Evolutionary conservation across 2,329 filamentous ascomycete genomes (phyloP), one percentile per base, ranked within the genome.

Genomic region (Scedosporium aurantiacum): DNA sequence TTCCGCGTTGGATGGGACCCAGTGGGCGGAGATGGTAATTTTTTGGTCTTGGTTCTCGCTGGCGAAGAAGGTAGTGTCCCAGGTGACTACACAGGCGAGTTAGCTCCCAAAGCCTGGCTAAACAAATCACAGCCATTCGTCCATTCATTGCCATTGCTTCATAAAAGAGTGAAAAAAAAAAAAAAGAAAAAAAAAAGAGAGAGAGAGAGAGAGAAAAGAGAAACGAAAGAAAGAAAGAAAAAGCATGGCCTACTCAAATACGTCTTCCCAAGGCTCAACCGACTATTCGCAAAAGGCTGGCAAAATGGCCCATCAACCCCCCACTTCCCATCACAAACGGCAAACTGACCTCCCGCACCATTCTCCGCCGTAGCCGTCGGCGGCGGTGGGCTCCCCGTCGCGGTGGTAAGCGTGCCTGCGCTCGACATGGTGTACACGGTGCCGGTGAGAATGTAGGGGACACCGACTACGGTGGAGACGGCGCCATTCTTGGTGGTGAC

Each of bases 291-390:
- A 40, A 63, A 63, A 1, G 73, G 73, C 56, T 67, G 66, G 61
- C 73, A 75, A 56, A 75, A 74, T 0, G 73, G 73, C 12, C 63
- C 63, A 23, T 68, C 66, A 4, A 14, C 14, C 14, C 68, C 68
- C 27, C 67, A 64, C 43, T 66, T 65, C 54, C 66, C 65, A 40
- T 65, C 63, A 66, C 73, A 75, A 10, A 64, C 62, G 27, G 66
- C 64, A 40, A 72, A 67, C 54, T 73, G 70, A 5, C 67, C 67
- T 18, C 71, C 72, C 16, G 63, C 65, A 3, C 63, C 64, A 7
- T 60, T 57, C 3, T 60, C 63, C 2, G 66, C 67, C 0, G 68
- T 67, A 4, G 72, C 71, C 1, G 67, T 68, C 1, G 70, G 71
- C 2, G 70, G 69, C 3, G 70, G 71, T 2, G 70, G 64, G n/a